A percentile compares a stretch with the other conserved stretches of the same genome.
Conservation (phyloP, 2,329 filamentous ascomycete species). For the Tolypocladium sp. region DNA sequence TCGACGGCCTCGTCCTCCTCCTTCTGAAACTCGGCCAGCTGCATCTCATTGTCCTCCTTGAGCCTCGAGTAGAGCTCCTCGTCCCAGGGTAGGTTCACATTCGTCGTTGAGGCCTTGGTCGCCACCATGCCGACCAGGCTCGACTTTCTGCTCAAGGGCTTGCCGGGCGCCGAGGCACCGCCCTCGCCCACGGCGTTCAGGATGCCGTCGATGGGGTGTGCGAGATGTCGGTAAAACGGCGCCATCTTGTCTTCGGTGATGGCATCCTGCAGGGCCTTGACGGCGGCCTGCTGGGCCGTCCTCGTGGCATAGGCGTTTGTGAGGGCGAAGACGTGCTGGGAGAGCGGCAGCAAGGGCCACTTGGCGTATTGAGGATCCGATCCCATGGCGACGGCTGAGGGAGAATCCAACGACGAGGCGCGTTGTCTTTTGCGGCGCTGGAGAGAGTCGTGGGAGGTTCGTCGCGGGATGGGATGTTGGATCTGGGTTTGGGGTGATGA, state of each 20-base stretch:
- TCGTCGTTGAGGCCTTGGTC: constrained; percentile 54
- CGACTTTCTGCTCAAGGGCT: constrained; percentile 56
- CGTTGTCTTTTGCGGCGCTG: not conserved
- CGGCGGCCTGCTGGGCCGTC: constrained; percentile 57
- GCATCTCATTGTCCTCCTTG: constrained; percentile 67
- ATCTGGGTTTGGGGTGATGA: not conserved
- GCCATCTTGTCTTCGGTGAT: constrained; percentile 82
- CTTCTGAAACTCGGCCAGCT: constrained; percentile 69
- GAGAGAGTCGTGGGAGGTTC: not conserved
- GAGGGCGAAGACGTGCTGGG: constrained; percentile 80
- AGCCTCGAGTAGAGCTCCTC: constrained; percentile 75
- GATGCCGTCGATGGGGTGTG: constrained; percentile 73
- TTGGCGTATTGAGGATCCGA: constrained; percentile 80
- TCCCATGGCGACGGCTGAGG: constrained; percentile 46
- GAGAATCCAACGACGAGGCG: constrained; percentile 12
- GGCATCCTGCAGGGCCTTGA: constrained; percentile 70
- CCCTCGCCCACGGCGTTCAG: constrained; percentile 68
- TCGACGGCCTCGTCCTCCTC: constrained; percentile 91
- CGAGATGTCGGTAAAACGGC: constrained; percentile 75
- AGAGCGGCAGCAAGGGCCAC: constrained; percentile 71
- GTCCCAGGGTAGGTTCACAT: constrained; percentile 77
- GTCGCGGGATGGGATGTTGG: not conserved
- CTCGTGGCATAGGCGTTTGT: constrained; percentile 68
- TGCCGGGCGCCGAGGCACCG: constrained; percentile 37
- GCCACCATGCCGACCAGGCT: constrained; percentile 69